Evolutionary conservation across 1,139 yeast species (phyloP).

Genomic region (Yamadazyma siamensis): DNA sequence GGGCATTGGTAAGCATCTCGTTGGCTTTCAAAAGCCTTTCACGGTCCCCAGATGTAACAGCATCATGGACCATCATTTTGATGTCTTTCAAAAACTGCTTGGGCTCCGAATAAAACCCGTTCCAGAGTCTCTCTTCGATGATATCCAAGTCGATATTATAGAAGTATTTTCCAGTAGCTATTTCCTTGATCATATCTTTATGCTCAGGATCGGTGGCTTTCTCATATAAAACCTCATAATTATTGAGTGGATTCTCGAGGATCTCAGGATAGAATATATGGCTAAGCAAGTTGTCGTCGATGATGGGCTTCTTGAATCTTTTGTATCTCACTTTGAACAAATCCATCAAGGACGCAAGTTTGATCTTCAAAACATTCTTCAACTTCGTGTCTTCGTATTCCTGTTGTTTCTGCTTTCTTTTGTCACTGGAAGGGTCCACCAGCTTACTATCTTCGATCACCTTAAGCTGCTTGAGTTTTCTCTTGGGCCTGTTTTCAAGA

Average conservation of each 20-base stretch:
- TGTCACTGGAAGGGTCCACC: constrained; percentile 15
- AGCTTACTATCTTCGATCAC: constrained; percentile 18
- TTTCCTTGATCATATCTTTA: constrained; percentile 72
- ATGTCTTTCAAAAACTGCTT: constrained; percentile 83
- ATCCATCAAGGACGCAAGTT: constrained; percentile 86
- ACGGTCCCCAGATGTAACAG: constrained; percentile 72
- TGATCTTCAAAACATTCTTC: constrained; percentile 80
- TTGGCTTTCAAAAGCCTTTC: constrained; percentile 86
- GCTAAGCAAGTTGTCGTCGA: constrained; percentile 69
- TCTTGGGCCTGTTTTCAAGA: constrained; percentile 46
- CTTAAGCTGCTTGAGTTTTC: constrained; percentile 39
- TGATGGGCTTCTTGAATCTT: constrained; percentile 83
- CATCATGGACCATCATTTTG: constrained; percentile 78
- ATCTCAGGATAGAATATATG: constrained; percentile 72
- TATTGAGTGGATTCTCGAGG: constrained; percentile 33
- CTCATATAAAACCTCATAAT: constrained; percentile 49
- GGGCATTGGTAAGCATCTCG: constrained; percentile 95
- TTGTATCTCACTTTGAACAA: constrained; percentile 81
- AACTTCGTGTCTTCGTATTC: constrained; percentile 75
- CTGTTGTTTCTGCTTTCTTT: constrained; percentile 44
- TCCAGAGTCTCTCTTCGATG: constrained; percentile 94
- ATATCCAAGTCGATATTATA: constrained; percentile 91
- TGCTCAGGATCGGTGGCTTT: constrained; percentile 51
- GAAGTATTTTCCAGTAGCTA: constrained; percentile 66
- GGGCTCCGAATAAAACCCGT: constrained; percentile 92